Conservation (phyloP, 768 basidiomycete species). For the Psilocybe cyanescens region DNA sequence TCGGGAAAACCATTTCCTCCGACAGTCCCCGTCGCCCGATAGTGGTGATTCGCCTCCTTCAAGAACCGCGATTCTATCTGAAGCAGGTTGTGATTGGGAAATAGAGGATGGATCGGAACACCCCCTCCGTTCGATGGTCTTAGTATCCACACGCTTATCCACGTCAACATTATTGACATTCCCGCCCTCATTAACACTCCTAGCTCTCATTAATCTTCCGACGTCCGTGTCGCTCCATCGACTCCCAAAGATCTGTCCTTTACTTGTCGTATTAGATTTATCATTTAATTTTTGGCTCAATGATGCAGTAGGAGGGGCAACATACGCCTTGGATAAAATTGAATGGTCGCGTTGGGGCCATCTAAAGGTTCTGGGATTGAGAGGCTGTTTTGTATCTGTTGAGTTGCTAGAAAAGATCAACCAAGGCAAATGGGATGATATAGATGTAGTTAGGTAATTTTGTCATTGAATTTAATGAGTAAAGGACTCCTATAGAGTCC, state of each 20-base stretch:
- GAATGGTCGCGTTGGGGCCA: slow-evolving; percentile 62
- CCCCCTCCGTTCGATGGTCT: slow-evolving; percentile 49
- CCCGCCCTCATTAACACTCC: slow-evolving; percentile 66
- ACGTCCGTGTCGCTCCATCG: slow-evolving; percentile 54
- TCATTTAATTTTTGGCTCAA: slow-evolving; percentile 63
- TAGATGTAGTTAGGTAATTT: slow-evolving; percentile 28
- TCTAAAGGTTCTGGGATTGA: slow-evolving; percentile 57
- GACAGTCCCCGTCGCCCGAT: not conserved
- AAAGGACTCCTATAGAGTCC: no score
- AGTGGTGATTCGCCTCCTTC: not conserved
- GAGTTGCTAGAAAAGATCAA: slow-evolving; percentile 54
- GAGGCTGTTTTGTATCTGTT: slow-evolving; percentile 51
- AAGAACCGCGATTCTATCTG: not conserved
- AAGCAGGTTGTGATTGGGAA: slow-evolving; percentile 48
- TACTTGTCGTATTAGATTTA: slow-evolving; percentile 66
- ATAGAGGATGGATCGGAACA: slow-evolving; percentile 35
- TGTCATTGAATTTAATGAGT: not conserved
- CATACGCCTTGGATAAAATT: slow-evolving; percentile 48
- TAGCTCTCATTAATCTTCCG: slow-evolving; percentile 60
- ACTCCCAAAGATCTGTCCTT: slow-evolving; percentile 61
- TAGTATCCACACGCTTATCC: slow-evolving; percentile 53
- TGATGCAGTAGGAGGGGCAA: slow-evolving; percentile 29
- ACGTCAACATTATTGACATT: slow-evolving; percentile 50
- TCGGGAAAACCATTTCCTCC: slow-evolving; percentile 44
- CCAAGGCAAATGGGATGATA: slow-evolving; percentile 66